These are phyloP conservation scores for Juncus inflexus DNA, from an alignment of 176 grass and related monocot genomes.

Conservation along the genomic window DNA sequence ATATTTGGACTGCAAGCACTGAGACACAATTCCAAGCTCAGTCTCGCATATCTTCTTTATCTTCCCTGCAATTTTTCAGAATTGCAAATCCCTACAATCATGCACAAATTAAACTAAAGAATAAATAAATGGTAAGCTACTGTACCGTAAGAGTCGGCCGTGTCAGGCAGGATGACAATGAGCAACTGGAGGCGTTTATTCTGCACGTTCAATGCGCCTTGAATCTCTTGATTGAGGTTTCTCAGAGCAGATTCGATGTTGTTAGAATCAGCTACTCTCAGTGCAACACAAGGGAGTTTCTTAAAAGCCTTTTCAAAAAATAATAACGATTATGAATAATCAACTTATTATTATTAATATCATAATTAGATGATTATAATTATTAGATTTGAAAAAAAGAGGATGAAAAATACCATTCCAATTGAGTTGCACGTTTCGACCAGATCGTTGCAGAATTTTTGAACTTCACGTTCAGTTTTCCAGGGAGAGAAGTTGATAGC, in stretches of 20 bases:
- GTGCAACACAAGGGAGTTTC: conserved; percentile 32
- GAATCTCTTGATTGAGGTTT: conserved; percentile 29
- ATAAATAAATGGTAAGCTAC: background rate
- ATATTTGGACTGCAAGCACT: conserved; percentile 59
- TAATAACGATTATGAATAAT: background rate
- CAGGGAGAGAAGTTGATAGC: conserved; percentile 52
- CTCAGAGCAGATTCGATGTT: conserved; percentile 47
- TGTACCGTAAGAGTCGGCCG: conserved; percentile 58
- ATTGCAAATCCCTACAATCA: background rate
- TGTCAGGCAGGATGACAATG: conserved; percentile 60
- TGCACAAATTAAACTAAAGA: background rate
- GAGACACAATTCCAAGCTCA: conserved; percentile 71
- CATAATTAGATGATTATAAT: conserved; percentile 3
- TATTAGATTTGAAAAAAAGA: background rate
- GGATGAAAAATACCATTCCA: conserved; percentile 52
- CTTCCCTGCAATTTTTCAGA: conserved; percentile 40
- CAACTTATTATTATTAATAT: background rate
- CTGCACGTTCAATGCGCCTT: background rate
- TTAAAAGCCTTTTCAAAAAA: conserved; percentile 41
- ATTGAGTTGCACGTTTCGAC: conserved; percentile 57
- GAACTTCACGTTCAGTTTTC: conserved; percentile 37
- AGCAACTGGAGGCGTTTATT: conserved; percentile 43
- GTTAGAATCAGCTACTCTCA: conserved; percentile 23
- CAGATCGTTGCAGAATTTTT: conserved; percentile 48
- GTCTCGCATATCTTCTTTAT: conserved; percentile 71